These are phyloP conservation scores for Circinella minor DNA, from an alignment of 371 early-diverging fungal species.

Conservation along the genomic window DNA sequence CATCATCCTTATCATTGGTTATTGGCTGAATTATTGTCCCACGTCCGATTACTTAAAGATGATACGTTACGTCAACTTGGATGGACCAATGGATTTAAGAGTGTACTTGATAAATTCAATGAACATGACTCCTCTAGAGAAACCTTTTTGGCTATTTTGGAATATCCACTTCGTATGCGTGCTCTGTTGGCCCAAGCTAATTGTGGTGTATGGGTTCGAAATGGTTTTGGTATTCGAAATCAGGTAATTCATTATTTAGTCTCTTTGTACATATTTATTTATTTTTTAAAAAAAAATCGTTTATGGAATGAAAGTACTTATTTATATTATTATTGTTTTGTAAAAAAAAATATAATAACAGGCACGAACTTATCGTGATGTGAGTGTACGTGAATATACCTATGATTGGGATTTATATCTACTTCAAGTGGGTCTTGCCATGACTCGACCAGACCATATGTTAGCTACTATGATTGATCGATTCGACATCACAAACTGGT, in stretches of 20 bases:
- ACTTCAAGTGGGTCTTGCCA: constrained; percentile 76
- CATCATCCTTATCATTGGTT: constrained; percentile 95
- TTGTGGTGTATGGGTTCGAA: constrained; percentile 93
- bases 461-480: constrained; percentile 85
- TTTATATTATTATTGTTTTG: too few relatives aligned
- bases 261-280: too few relatives aligned
- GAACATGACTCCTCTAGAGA: constrained; percentile 22
- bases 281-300: neutral
- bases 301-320: constrained; percentile 5
- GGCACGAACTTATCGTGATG: constrained; percentile 82
- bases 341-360: constrained; percentile 22
- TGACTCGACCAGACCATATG: constrained; percentile 78
- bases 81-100: constrained; percentile 54
- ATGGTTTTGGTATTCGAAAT: constrained; percentile 80
- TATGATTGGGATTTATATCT: constrained; percentile 90
- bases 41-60: constrained; percentile 67
- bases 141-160: constrained; percentile 57
- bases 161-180: constrained; percentile 76
- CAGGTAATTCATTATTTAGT: constrained; percentile 36
- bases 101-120: constrained; percentile 48
- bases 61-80: constrained; percentile 54
- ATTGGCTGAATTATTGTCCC: constrained; percentile 77
- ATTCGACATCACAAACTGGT: constrained; percentile 87
- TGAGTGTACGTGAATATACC: constrained; percentile 83
- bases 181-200: constrained; percentile 88